Evolutionary conservation across 805 yeast genomes (phyloP), one percentile per base, ranked within the genome.

Genomic region (Vanderwaltozyma polyspora): DNA sequence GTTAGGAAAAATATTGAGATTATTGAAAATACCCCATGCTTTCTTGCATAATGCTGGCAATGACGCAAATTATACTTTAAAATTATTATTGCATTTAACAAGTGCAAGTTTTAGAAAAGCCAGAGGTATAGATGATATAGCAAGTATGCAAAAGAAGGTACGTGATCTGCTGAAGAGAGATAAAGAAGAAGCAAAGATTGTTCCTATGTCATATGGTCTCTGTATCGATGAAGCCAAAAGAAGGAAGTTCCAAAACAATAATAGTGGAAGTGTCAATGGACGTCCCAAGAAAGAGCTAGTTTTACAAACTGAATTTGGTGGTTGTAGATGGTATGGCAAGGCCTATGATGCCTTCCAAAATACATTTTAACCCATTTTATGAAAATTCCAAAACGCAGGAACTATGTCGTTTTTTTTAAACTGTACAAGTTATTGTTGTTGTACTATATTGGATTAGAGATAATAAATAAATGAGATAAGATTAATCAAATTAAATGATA

Each of bases 11-110:
- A 51, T 70, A 0, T 55, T 76, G n/a, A 51, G 68, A 27, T 48
- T 63, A 28, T 54, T 72, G 29, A 59, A 60, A 16, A 63, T 79
- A 2, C 79, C 82, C 1, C 74, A 73, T 47, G 65, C 74, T 1
- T 65, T 61, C 42, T 56, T 79, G 29, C 86, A 79, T 50, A 79
- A 79, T 48, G 86, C 80, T 1, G 82, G 76, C 2, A 79, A 79
- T 48, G 87, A 79, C 51, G 72, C 82, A 6, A 73, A 73, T 44
- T 76, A 64, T 40, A 79, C 85, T 0, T 50, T 77, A 29, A 37
- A 69, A 19, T 58, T 70, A 12, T 64, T 70, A 7, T 38, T 76
- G 43, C 62, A 64, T 23, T 47, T 73, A 36, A 60, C 72, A 26
- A 81, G 76, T 48, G 43, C 50, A 11, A 45, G 44, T 25, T 48